These are phyloP conservation scores for Annulohypoxylon nitens DNA, from an alignment of 495 filamentous ascomycete genomes.

Conservation along the genomic window DNA sequence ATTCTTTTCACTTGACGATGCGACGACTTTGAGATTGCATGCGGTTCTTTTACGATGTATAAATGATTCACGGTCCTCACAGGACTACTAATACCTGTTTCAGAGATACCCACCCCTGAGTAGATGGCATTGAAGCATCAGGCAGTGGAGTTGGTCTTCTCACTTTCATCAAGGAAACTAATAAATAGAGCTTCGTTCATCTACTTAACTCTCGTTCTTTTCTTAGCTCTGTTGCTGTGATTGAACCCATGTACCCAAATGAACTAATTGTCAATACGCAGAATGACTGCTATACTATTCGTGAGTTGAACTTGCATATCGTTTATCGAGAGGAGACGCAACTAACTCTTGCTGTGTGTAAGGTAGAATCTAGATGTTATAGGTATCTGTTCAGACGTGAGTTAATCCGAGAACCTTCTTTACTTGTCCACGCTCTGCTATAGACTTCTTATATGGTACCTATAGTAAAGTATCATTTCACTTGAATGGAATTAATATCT, in stretches of 20 bases:
- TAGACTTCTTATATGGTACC: no score
- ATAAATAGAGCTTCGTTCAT: constrained; percentile 47
- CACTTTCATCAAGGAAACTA: constrained; percentile 46
- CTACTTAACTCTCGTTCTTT: neutral
- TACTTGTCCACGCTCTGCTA: no score
- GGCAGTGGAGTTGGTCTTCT: constrained; percentile 50
- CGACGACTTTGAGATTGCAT: constrained; percentile 40
- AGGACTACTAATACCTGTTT: constrained; percentile 51
- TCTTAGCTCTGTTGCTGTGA: neutral
- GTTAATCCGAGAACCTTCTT: no score
- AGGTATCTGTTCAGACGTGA: no score
- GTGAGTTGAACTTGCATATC: no score
- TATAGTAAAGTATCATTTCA: no score
- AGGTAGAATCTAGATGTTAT: no score
- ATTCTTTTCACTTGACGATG: constrained; percentile 44
- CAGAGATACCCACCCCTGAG: constrained; percentile 52
- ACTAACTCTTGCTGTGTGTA: no score
- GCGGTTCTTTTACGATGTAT: constrained; percentile 52
- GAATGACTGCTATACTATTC: no score
- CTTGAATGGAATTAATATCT: no score
- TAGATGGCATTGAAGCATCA: constrained; percentile 47
- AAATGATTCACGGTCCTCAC: constrained; percentile 48
- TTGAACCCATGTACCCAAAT: neutral
- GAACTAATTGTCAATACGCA: neutral
- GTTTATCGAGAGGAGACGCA: no score